Percentiles rank a stretch among this genome's conserved stretches.
phyloP scores from a whole-genome alignment of 2,329 filamentous ascomycete species.

The Chlorencoelia australis region DNA sequence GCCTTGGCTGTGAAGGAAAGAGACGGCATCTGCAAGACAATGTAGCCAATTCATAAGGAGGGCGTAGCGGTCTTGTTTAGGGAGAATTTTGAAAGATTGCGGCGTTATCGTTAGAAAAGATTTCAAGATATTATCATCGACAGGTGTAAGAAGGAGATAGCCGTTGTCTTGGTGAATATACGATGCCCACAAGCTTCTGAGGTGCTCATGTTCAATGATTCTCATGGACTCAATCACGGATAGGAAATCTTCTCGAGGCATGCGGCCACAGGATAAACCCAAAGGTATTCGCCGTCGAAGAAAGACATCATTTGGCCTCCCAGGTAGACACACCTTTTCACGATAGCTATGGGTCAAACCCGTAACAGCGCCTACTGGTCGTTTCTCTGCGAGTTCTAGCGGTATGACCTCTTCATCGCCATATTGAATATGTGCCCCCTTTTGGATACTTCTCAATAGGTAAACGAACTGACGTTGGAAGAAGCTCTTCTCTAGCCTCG shows the following conservation, averaged over 20 bases:
- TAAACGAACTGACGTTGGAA: constrained; percentile 62
- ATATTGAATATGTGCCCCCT: constrained; percentile 53
- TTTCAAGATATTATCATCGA: constrained; percentile 55
- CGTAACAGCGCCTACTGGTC: constrained; percentile 33
- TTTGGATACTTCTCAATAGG: constrained; percentile 51
- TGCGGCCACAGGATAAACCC: constrained; percentile 34
- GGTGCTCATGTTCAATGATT: constrained; percentile 53
- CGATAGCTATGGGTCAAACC: constrained; percentile 33
- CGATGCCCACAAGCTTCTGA: constrained; percentile 61
- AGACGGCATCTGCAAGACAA: constrained; percentile 57
- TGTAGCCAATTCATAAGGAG: constrained; percentile 65
- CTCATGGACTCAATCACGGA: constrained; percentile 49
- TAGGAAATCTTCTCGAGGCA: constrained; percentile 45
- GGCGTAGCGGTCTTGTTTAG: constrained; percentile 48
- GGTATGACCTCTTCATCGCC: constrained; percentile 59
- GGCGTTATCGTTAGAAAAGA: constrained; percentile 57
- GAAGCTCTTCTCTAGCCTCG: constrained; percentile 57
- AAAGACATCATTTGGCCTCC: constrained; percentile 46
- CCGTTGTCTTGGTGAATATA: constrained; percentile 55
- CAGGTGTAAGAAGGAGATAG: constrained; percentile 57
- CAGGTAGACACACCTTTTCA: constrained; percentile 54
- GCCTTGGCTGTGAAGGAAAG: constrained; percentile 55
- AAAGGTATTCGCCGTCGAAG: constrained; percentile 48
- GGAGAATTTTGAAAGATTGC: constrained; percentile 48
- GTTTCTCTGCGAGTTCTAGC: constrained; percentile 53